Percentiles rank a stretch among this genome's conserved stretches.
Evolutionary conservation across 2,329 filamentous ascomycete species (phyloP).

Genomic region (Clarireedia hainanense): DNA sequence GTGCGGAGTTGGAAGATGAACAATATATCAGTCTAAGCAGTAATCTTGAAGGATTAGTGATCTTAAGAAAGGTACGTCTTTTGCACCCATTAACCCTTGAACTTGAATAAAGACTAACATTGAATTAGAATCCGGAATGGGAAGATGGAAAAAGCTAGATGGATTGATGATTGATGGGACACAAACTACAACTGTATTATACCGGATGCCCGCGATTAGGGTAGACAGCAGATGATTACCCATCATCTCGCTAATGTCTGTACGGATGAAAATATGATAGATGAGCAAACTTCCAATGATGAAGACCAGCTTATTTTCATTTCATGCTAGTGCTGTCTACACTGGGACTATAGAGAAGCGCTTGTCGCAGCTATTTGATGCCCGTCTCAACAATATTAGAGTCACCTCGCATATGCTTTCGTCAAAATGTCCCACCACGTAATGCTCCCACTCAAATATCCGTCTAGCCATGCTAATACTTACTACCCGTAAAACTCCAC

Average conservation of each 20-base stretch:
- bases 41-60: slow-evolving; percentile 89
- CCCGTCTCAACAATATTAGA: no score
- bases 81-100: background rate
- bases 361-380: no score
- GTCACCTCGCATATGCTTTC: no score
- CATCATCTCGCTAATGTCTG: slow-evolving; percentile 11
- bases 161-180: slow-evolving; percentile 11
- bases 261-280: slow-evolving; percentile 23
- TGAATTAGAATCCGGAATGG: slow-evolving; percentile 46
- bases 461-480: no score
- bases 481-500: no score
- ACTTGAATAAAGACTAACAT: slow-evolving; percentile 7
- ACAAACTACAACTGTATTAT: slow-evolving; percentile 29
- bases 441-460: no score
- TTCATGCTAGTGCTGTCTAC: no score
- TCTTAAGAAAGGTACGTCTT: slow-evolving; percentile 80
- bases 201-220: slow-evolving; percentile 11
- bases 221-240: slow-evolving; percentile 18
- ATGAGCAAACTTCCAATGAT: slow-evolving; percentile 14
- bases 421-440: no score
- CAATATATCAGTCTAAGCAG: slow-evolving; percentile 89
- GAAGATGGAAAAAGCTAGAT: slow-evolving; percentile 38
- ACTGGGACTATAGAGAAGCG: no score
- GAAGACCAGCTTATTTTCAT: background rate
- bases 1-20: slow-evolving; percentile 95